phyloP scores from a whole-genome alignment of 805 yeast genomes.

The Spathaspora sp. region DNA sequence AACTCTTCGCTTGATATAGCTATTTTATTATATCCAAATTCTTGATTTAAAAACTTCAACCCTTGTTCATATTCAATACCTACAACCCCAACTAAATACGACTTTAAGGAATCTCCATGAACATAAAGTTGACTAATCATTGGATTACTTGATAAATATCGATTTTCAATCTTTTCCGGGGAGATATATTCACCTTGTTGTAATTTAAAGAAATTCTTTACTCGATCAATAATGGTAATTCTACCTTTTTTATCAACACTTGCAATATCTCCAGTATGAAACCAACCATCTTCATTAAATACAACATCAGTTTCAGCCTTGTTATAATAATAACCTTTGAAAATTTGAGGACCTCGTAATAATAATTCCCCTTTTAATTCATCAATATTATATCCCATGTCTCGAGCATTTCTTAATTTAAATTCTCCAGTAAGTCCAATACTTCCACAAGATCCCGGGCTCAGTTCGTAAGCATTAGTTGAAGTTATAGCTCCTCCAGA shows the following conservation, averaged over 20 bases:
- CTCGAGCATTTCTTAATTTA: conserved; percentile 13
- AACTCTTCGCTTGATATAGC: conserved; percentile 9
- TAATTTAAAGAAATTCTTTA: conserved; percentile 67
- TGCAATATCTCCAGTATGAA: conserved; percentile 62
- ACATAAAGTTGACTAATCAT: conserved; percentile 48
- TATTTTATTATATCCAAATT: conserved; percentile 12
- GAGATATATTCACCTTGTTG: conserved; percentile 54
- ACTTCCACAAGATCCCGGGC: conserved; percentile 25
- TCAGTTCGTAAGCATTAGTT: conserved; percentile 14
- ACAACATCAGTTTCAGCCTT: conserved; percentile 51
- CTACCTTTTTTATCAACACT: conserved; percentile 49
- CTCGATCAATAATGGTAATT: conserved; percentile 60
- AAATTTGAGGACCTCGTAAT: conserved; percentile 63
- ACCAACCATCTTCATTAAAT: conserved; percentile 61
- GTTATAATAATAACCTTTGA: conserved; percentile 53
- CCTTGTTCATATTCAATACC: conserved; percentile 50
- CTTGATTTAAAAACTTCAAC: conserved; percentile 13
- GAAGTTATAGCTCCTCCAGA: conserved; percentile 19
- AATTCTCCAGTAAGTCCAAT: conserved; percentile 16
- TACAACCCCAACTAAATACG: conserved; percentile 54
- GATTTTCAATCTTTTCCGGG: conserved; percentile 67
- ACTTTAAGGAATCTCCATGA: conserved; percentile 57
- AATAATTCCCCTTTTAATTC: conserved; percentile 42
- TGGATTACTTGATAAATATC: conserved; percentile 49
- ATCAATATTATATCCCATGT: conserved; percentile 15